Conservation (phyloP, 2,329 filamentous ascomycete species). For the Aspergillus pseudoviridinutans region DNA sequence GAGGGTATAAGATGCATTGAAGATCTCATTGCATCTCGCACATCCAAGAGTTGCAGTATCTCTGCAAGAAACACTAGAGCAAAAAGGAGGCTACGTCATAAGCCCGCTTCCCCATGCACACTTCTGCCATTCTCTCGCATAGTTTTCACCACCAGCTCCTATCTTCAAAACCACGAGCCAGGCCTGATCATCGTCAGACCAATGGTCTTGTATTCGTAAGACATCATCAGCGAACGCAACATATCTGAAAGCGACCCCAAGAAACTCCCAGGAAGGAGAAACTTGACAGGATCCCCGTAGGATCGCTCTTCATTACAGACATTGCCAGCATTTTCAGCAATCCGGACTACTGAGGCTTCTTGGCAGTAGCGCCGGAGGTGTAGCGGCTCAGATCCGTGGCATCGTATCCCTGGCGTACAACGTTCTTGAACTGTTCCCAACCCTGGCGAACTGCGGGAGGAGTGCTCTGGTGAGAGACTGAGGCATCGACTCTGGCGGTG, state of each 20-base stretch:
- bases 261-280: background rate
- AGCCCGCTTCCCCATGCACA: background rate
- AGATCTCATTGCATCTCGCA: background rate
- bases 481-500: conserved; percentile 71
- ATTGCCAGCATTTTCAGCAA: background rate
- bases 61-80: background rate
- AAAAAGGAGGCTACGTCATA: background rate
- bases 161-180: background rate
- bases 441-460: conserved; percentile 73
- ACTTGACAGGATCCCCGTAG: background rate
- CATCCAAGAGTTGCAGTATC: background rate
- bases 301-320: background rate
- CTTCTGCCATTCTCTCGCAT: background rate
- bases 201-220: conserved; percentile 10
- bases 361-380: conserved; percentile 48
- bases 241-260: background rate
- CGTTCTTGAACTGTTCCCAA: conserved; percentile 76
- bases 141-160: background rate
- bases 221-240: conserved; percentile 2
- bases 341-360: conserved; percentile 46
- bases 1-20: background rate
- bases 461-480: conserved; percentile 80
- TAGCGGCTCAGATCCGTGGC: conserved; percentile 76
- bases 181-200: conserved; percentile 2
- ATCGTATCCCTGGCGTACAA: conserved; percentile 69